Percentiles rank a stretch among this genome's conserved stretches.
Evolutionary conservation across 176 grass and related monocot species (phyloP).

Genomic region (Areca catechu): DNA sequence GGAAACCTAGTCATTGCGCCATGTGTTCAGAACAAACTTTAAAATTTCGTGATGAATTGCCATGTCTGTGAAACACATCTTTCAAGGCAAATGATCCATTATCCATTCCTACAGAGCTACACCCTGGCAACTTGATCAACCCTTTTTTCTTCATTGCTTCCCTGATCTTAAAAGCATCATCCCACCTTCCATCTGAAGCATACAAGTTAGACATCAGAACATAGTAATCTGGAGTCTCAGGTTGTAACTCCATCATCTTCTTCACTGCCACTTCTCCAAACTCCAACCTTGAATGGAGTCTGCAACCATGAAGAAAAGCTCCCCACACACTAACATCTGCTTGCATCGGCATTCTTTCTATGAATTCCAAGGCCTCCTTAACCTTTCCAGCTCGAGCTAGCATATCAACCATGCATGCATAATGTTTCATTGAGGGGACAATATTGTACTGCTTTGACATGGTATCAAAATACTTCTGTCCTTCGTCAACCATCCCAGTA

Average conservation of each 20-base stretch:
- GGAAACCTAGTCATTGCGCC: slow-evolving; percentile 29
- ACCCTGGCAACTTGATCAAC: slow-evolving; percentile 46
- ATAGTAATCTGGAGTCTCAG: slow-evolving; percentile 48
- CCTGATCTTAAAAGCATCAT: slow-evolving; percentile 40
- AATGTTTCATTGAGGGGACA: slow-evolving; percentile 56
- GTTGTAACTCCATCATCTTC: slow-evolving; percentile 30
- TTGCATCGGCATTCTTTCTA: slow-evolving; percentile 50
- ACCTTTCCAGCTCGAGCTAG: slow-evolving; percentile 44
- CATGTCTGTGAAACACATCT: too few species aligned
- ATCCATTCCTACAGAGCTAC: slow-evolving; percentile 37
- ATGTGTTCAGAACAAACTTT: slow-evolving; percentile 47
- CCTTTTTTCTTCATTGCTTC: slow-evolving; percentile 49
- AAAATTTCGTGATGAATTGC: slow-evolving; percentile 18
- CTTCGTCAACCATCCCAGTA: slow-evolving; percentile 49
- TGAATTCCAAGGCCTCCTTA: slow-evolving; percentile 51
- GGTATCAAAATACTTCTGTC: slow-evolving; percentile 39
- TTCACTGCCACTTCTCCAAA: slow-evolving; percentile 54
- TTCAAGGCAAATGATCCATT: slow-evolving; percentile 7
- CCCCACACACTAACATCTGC: slow-evolving; percentile 44
- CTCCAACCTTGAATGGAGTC: slow-evolving; percentile 54
- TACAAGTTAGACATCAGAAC: slow-evolving; percentile 65
- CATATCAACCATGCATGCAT: slow-evolving; percentile 70
- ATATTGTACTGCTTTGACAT: slow-evolving; percentile 46
- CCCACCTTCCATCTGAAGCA: slow-evolving; percentile 47
- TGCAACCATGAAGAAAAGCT: slow-evolving; percentile 64